Evolutionary conservation across 2,329 filamentous ascomycete genomes (phyloP).

Genomic region (Ilyonectria robusta): DNA sequence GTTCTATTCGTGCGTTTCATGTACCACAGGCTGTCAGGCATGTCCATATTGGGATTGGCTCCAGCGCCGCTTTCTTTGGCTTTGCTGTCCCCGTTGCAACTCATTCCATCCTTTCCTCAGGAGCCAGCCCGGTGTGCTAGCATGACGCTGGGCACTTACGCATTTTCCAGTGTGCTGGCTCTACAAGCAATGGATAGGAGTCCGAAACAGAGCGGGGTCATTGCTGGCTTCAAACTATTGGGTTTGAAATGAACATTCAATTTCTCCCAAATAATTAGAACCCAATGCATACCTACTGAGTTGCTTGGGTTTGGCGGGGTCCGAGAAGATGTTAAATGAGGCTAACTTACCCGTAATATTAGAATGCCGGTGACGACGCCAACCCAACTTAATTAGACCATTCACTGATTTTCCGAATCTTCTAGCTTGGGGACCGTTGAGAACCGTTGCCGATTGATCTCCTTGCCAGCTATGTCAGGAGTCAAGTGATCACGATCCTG

Average conservation of each 20-base stretch:
- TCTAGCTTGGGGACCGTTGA: not conserved
- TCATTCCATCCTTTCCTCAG: constrained; percentile 1
- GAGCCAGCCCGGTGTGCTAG: not conserved
- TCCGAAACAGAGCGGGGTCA: not conserved
- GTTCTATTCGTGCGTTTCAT: constrained; percentile 24
- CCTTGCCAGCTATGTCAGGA: not conserved
- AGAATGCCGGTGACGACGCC: not conserved
- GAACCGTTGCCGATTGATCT: constrained; percentile 1
- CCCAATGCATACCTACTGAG: not conserved
- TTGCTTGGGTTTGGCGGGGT: not conserved
- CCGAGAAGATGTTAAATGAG: not conserved
- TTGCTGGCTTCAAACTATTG: not conserved
- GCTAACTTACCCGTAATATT: not conserved
- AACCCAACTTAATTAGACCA: not conserved
- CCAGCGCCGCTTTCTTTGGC: not conserved
- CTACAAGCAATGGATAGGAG: not conserved
- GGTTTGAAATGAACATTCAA: not conserved
- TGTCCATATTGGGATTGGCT: constrained; percentile 4
- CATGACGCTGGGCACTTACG: constrained; percentile 18
- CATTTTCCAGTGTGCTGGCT: constrained; percentile 3
- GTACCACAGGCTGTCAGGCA: constrained; percentile 7
- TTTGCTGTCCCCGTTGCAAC: constrained; percentile 5
- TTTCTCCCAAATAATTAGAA: not conserved
- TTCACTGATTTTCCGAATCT: not conserved
- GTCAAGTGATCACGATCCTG: not conserved